Percentiles rank a stretch among this genome's conserved stretches.
phyloP scores from a whole-genome alignment of 768 basidiomycete genomes.

The Lyophyllum atratum region DNA sequence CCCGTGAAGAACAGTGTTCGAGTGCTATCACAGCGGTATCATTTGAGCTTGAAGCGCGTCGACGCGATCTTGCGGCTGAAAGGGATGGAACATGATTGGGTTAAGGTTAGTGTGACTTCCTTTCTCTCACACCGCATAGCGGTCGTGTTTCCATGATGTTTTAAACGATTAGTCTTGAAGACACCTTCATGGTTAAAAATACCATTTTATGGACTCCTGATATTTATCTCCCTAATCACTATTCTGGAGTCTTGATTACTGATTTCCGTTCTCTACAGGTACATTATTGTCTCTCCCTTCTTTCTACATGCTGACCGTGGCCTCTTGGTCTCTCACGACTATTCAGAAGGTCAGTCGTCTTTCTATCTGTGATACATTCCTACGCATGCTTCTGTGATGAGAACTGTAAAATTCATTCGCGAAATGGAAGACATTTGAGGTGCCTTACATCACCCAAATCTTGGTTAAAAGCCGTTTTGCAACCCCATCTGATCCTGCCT shows the following conservation, averaged over 20 bases:
- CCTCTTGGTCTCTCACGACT: neutral
- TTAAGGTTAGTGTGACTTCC: constrained; percentile 55
- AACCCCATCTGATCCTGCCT: constrained; percentile 66
- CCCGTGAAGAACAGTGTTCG: constrained; percentile 59
- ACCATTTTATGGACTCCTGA: constrained; percentile 25
- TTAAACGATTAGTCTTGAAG: constrained; percentile 95
- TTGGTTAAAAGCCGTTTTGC: constrained; percentile 61
- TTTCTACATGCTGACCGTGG: constrained; percentile 16
- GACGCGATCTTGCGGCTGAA: constrained; percentile 85
- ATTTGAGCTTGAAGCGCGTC: constrained; percentile 75
- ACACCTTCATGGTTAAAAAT: constrained; percentile 71
- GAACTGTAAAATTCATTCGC: constrained; percentile 65
- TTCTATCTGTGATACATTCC: constrained; percentile 1
- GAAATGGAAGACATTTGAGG: constrained; percentile 58
- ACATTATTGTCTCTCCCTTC: neutral
- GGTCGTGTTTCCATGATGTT: constrained; percentile 45
- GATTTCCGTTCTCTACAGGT: constrained; percentile 21
- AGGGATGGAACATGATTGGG: constrained; percentile 70
- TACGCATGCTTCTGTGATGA: constrained; percentile 44
- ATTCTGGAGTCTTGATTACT: constrained; percentile 15
- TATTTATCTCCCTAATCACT: constrained; percentile 9
- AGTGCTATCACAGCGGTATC: constrained; percentile 58
- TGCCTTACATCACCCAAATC: constrained; percentile 62
- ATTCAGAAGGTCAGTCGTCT: constrained; percentile 40
- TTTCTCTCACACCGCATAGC: constrained; percentile 16